These are phyloP conservation scores for Epithele typhae DNA, from an alignment of 768 basidiomycete genomes.

Conservation along the genomic window DNA sequence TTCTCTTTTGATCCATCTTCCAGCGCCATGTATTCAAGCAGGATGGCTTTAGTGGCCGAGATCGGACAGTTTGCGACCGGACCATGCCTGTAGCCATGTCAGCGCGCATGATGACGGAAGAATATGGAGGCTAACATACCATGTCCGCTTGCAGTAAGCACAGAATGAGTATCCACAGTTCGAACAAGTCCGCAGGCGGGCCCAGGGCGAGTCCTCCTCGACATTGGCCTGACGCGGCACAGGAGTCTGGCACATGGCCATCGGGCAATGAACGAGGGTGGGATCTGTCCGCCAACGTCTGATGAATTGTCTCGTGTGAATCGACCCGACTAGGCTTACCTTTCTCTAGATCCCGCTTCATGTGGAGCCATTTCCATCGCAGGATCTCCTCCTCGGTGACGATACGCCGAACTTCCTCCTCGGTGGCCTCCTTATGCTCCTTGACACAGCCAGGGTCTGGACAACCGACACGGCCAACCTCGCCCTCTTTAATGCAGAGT, in stretches of 20 bases:
- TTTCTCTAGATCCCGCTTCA: conserved; percentile 68
- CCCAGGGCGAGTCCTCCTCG: conserved; percentile 65
- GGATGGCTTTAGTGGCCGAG: conserved; percentile 58
- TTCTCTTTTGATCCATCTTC: conserved; percentile 49
- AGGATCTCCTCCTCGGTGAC: conserved; percentile 59
- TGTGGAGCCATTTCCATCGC: conserved; percentile 76
- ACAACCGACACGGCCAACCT: conserved; percentile 71
- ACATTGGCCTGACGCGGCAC: conserved; percentile 53
- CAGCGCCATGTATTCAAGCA: conserved; percentile 61
- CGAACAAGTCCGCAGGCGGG: conserved; percentile 65
- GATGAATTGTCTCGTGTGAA: not conserved
- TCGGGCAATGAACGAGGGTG: conserved; percentile 75
- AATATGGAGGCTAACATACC: conserved; percentile 38
- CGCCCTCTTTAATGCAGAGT: conserved; percentile 76
- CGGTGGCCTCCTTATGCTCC: conserved; percentile 48
- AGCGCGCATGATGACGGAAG: not conserved
- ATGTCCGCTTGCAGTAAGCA: conserved; percentile 74
- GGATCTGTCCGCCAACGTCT: conserved; percentile 74
- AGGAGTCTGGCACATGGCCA: conserved; percentile 75
- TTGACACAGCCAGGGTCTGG: conserved; percentile 82
- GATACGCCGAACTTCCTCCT: conserved; percentile 70
- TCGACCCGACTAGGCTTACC: conserved; percentile 36
- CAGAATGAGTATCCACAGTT: conserved; percentile 79
- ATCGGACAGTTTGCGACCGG: conserved; percentile 68
- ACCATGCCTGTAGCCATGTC: conserved; percentile 61